Percentiles rank a stretch among this genome's conserved stretches.
These are phyloP conservation scores for Coemansia sp. DNA, from an alignment of 192 early-diverging fungal genomes.

Conservation along the genomic window DNA sequence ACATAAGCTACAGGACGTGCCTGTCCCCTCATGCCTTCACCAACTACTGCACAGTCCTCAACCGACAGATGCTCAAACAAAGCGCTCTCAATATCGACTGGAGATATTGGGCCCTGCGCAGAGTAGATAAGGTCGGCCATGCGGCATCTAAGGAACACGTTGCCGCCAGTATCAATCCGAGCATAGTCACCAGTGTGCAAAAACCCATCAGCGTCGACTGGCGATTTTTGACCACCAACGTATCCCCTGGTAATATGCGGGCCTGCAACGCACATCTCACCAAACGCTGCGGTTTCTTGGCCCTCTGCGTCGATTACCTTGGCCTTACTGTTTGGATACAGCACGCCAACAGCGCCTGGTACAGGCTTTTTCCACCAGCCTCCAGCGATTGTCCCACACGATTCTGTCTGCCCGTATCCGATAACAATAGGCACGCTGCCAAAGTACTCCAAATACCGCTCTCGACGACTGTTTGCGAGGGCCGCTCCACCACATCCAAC, in stretches of 20 bases:
- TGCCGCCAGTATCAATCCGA: conserved; percentile 58
- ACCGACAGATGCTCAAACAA: conserved; percentile 64
- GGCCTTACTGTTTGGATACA: conserved; percentile 34
- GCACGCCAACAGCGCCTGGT: conserved; percentile 29
- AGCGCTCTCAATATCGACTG: conserved; percentile 76
- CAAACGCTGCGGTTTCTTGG: conserved; percentile 60
- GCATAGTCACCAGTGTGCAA: conserved; percentile 81
- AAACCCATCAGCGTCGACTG: conserved; percentile 71
- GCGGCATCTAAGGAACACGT: conserved; percentile 66
- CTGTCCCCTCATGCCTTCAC: conserved; percentile 14
- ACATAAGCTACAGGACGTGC: conserved; percentile 16
- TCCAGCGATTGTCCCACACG: conserved; percentile 21
- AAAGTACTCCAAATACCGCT: conserved; percentile 23
- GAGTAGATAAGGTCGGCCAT: conserved; percentile 87
- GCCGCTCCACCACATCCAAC: conserved; percentile 40
- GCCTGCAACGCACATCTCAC: conserved; percentile 81
- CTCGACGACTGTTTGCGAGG: conserved; percentile 7
- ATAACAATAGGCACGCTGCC: conserved; percentile 3
- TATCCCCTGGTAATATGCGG: conserved; percentile 88
- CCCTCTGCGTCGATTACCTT: conserved; percentile 54
- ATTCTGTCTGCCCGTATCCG: conserved; percentile 42
- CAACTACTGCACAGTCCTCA: conserved; percentile 65
- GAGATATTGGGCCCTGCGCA: conserved; percentile 65
- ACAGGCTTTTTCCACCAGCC: conserved; percentile 4
- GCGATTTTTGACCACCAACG: conserved; percentile 65